A percentile compares a stretch with the other conserved stretches of the same genome.
Evolutionary conservation across 73 alveolate species (phyloP).

Genomic region (Symbiodinium pilosum): DNA sequence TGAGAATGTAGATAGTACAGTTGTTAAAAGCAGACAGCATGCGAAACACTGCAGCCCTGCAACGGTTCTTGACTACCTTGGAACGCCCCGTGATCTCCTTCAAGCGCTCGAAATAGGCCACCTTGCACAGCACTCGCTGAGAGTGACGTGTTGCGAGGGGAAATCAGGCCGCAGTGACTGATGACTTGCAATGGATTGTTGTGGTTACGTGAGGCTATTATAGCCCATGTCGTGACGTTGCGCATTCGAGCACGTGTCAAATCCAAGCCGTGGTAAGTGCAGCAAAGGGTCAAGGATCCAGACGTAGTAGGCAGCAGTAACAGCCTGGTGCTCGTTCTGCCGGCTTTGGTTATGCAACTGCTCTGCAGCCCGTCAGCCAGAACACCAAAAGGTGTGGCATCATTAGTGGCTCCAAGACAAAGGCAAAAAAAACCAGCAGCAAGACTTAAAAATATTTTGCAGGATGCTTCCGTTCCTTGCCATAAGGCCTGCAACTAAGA

Average conservation of each 20-base stretch:
- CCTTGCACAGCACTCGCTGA: too few species aligned
- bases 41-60: background rate
- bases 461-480: too few species aligned
- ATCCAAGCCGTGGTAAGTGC: background rate
- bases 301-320: constrained; percentile 47
- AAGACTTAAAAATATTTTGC: too few species aligned
- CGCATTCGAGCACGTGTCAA: background rate
- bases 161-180: too few species aligned
- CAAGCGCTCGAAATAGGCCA: constrained; percentile 66
- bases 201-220: background rate
- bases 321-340: background rate
- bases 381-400: too few species aligned
- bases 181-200: too few species aligned
- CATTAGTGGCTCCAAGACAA: too few species aligned
- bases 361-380: too few species aligned
- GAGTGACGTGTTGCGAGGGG: too few species aligned
- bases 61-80: constrained; percentile 87
- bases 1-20: background rate
- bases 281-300: constrained; percentile 60
- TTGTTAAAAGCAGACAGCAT: too few species aligned
- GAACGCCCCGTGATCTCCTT: constrained; percentile 82
- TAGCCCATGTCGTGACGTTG: background rate
- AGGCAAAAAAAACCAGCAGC: too few species aligned
- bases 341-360: too few species aligned
- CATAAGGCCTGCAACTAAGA: background rate